Evolutionary conservation across 2,329 filamentous ascomycete genomes (phyloP), one percentile per base, ranked within the genome.

Genomic region (Fusarium foetens): DNA sequence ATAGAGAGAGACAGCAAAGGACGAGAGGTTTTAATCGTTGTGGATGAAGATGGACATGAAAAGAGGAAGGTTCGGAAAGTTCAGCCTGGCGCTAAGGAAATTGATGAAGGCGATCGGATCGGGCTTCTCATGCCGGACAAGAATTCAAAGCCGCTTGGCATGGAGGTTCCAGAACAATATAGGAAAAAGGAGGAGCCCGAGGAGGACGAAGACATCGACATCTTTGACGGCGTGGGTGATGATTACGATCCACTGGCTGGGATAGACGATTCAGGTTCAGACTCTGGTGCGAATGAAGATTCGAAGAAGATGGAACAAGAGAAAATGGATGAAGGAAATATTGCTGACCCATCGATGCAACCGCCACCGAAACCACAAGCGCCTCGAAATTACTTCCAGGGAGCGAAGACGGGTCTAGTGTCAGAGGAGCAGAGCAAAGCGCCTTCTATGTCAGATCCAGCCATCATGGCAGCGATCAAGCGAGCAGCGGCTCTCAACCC

Each of bases 391-490:
- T 92, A 92, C 79, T 92, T 92, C 80, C 84, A 88, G 80, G 89
- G 87, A 66, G 84, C 87, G 43, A 89, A 86, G 76, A 86, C 85
- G 1, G 82, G 82, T 8, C 83, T 90, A 43, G 83, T 88, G 21
- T 87, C 87, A 2, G 85, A 88, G 48, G 84, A 89, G 70, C 80
- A 80, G 19, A 82, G 84, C 52, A 86, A 85, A 67, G 83, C 83
- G 4, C 86, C 88, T 3, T 89, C 88, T 8, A 88, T 92, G 76
- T 88, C 87, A 31, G 94, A 98, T 76, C 92, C 94, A 5, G 89
- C 92, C 5, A 91, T 97, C 70, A 87, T 94, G 71, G 94, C 94
- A 7, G 94, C 94, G 0, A 87, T 99, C 76, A 94, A 94, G 81
- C 94, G 94, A 80, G 95, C 95, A 14, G 92, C 93, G 23, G 85